phyloP scores from a whole-genome alignment of 1,139 yeast species.

The Meyerozyma sp. region DNA sequence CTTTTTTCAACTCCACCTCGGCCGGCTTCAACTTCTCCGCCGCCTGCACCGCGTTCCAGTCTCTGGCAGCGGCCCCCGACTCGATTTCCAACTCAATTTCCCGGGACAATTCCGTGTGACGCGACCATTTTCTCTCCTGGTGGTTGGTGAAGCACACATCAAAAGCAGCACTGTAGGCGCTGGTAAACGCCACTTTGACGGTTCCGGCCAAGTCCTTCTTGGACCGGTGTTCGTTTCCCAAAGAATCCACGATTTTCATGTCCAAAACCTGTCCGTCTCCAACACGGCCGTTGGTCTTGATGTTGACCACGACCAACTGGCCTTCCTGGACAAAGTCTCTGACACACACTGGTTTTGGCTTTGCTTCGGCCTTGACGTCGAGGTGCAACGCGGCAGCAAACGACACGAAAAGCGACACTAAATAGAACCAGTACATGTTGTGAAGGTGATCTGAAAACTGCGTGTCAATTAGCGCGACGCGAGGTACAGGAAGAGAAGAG shows the following conservation, averaged over 20 bases:
- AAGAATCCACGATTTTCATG: conserved; percentile 55
- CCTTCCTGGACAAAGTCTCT: conserved; percentile 85
- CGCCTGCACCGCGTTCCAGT: conserved; percentile 94
- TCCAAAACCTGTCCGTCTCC: conserved; percentile 85
- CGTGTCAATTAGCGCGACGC: conserved; percentile 1
- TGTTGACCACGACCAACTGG: conserved; percentile 79
- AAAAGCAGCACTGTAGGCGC: conserved; percentile 76
- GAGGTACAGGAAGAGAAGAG: neutral
- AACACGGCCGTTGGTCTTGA: conserved; percentile 62
- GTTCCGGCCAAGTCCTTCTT: conserved; percentile 63
- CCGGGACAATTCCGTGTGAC: conserved; percentile 32
- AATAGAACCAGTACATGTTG: neutral
- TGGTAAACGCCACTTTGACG: conserved; percentile 72
- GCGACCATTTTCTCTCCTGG: conserved; percentile 32
- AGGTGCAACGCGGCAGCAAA: conserved; percentile 30
- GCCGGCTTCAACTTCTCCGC: conserved; percentile 89
- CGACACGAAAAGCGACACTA: conserved; percentile 14
- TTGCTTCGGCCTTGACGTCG: conserved; percentile 32
- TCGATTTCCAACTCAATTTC: conserved; percentile 87
- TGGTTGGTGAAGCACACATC: conserved; percentile 86
- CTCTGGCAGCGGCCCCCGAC: conserved; percentile 95
- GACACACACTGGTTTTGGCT: conserved; percentile 55
- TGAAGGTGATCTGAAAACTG: neutral
- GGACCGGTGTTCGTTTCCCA: conserved; percentile 67
- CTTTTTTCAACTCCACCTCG: conserved; percentile 80